Evolutionary conservation across 352 stramenopile species (phyloP), one percentile per base, ranked within the genome.

Genomic region (Phytophthora ohioensis): DNA sequence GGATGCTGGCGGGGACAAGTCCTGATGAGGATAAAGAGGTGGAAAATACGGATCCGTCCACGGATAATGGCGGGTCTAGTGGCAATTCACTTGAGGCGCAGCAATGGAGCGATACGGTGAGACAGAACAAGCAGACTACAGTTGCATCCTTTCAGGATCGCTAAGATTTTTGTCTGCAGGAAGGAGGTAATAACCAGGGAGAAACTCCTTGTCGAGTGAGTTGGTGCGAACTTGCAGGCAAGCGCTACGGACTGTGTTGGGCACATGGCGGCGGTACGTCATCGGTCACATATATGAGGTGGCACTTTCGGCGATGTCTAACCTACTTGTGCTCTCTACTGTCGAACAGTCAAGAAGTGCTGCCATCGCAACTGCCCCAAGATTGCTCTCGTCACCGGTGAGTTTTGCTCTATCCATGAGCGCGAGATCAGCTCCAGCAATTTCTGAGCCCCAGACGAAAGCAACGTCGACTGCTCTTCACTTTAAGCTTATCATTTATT

Each of bases 391-490:
- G 71, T 27, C 10, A 64, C 51, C 1, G 63, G 81, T 48, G 81
- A 88, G 41, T 87, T 85, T 58, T 88, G 81, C 67, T 75, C 78
- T 12, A 59, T 79, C n/a, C 80, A 88, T 58, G 45, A 79, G 41
- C 72, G 58, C 21, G 47, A 71, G 27, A 27, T 68, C 21, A 65
- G 41, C 52, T 17, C 41, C 49, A 57, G 6, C 35, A 57, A 34
- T 13, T 72, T 60, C 52, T 70, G 21, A 73, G 4, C 21, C 21
- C 21, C 21, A 27, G 39, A 45, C 39, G 42, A 48, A 48, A 15
- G 42, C 41, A 27, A 27, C 21, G 1, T 27, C 21, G 21, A 27
- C 21, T 27, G 21, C 21, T 27, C 21, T 27, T 27, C 21, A 27
- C 21, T 27, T 27, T 27, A 27, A 27, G 21, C 21, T 27, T 27